Base-by-base conservation (phyloP, 495 filamentous ascomycete genomes). In the Aspergillus nanangensis region DNA sequence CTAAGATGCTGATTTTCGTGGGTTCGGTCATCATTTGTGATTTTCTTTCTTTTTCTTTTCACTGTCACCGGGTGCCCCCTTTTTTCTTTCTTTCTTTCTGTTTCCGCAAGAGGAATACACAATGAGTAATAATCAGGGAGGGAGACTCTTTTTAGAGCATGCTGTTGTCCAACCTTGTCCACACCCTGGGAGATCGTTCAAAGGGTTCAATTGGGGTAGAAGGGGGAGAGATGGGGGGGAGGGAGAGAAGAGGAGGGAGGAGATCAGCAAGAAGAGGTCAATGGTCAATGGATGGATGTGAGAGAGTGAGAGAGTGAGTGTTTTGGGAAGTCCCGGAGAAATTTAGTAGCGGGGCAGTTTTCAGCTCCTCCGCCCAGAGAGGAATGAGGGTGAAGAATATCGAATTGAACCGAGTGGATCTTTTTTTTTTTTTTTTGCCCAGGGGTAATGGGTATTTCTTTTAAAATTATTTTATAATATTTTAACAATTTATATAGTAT, bases 1-100 rank as follows among this genome's bases (percentile, higher is more conserved):
- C 79, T 19, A 86, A 62, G 48, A 86, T 83, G 35, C 63, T 68
- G 51, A 71, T 69, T 59, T 73, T 75, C 37, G 68, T 71, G 41
- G 70, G 67, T 51, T 72, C 66, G 20, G 57, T 50, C 71, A 74
- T 74, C 38, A 38, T 53, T n/a, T 48, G 25, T 34, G 29, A 35
- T 32, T 5, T 11, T 35, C 20, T 21, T 14, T 29, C 11, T 29
- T 11, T 32, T 5, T 11, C 34, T 21, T 21, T 14, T 29, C 11
- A 7, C 25, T 29, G 11, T 29, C 7, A 11, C 11, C 25, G 25
- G 11, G 25, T 29, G 7, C 25, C 25, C 11, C 25, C 11, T 5
- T n/a, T n/a, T n/a, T n/a, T n/a, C n/a, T n/a, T n/a, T n/a, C n/a
- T n/a, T n/a, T n/a, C n/a, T n/a, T n/a, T n/a, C n/a, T n/a, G n/a